These are phyloP conservation scores for Ganoderma multipileum DNA, from an alignment of 1,284 basidiomycete genomes.

Conservation along the genomic window DNA sequence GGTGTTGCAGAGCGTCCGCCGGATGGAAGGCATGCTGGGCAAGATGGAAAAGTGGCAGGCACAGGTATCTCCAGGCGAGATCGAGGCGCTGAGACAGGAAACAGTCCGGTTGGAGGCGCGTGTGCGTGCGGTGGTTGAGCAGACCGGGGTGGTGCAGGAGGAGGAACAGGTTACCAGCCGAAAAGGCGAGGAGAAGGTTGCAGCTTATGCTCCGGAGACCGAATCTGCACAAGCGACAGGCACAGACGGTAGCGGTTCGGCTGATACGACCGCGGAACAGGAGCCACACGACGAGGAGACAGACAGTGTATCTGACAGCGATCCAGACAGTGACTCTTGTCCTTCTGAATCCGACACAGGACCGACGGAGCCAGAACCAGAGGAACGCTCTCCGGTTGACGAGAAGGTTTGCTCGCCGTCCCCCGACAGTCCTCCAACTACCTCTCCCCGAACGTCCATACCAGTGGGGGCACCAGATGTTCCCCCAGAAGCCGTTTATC, in stretches of 20 bases:
- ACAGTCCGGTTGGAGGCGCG: slow-evolving; percentile 25
- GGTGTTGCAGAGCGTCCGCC: slow-evolving; percentile 26
- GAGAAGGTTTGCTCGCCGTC: slow-evolving; percentile 3
- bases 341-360: slow-evolving; percentile 26
- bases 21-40: slow-evolving; percentile 28
- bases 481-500: neutral
- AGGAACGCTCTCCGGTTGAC: slow-evolving; percentile 10
- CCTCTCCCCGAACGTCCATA: neutral
- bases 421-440: neutral
- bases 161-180: neutral
- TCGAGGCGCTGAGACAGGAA: slow-evolving; percentile 27
- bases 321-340: slow-evolving; percentile 17
- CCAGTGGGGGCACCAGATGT: neutral
- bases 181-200: neutral
- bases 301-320: slow-evolving; percentile 24
- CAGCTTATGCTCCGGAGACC: too few species aligned
- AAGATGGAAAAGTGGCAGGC: slow-evolving; percentile 30
- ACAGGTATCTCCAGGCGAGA: slow-evolving; percentile 22
- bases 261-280: slow-evolving; percentile 1
- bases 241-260: neutral
- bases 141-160: slow-evolving; percentile 11
- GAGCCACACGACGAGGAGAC: slow-evolving; percentile 12
- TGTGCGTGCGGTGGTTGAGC: slow-evolving; percentile 26
- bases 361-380: slow-evolving; percentile 22
- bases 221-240: neutral